Percentiles rank a stretch among this genome's conserved stretches.
Conservation (phyloP, 768 basidiomycete species). For the Boletus rex-veris region DNA sequence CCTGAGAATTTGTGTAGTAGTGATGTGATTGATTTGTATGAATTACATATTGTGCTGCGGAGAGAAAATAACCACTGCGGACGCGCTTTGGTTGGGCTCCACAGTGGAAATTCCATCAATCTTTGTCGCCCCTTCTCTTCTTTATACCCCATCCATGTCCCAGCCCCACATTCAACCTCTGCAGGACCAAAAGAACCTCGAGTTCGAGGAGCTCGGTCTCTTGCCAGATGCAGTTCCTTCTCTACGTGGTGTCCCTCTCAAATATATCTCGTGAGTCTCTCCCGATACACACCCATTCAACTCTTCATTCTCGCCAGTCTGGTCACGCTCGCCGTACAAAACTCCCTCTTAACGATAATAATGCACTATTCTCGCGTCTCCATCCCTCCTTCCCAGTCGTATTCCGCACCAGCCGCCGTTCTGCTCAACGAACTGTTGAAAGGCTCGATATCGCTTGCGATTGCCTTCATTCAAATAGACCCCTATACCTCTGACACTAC, state of each 20-base stretch:
- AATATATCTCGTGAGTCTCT: constrained; percentile 65
- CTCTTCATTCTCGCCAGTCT: constrained; percentile 42
- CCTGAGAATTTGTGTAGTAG: neutral
- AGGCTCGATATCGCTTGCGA: constrained; percentile 78
- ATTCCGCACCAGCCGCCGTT: constrained; percentile 93
- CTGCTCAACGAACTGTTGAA: constrained; percentile 94
- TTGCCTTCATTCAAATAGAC: constrained; percentile 73
- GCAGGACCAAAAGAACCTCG: constrained; percentile 32
- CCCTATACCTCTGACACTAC: constrained; percentile 28
- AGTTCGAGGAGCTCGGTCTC: constrained; percentile 46
- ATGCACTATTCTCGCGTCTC: constrained; percentile 96
- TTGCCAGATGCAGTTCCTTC: constrained; percentile 45
- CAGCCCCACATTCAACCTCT: constrained; percentile 11
- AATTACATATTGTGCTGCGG: constrained; percentile 17
- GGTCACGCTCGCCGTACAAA: constrained; percentile 87
- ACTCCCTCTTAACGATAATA: constrained; percentile 85
- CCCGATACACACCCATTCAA: constrained; percentile 2
- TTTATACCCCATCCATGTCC: constrained; percentile 31
- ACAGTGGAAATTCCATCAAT: neutral
- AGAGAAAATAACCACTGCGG: constrained; percentile 9
- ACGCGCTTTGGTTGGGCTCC: neutral
- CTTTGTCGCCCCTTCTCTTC: neutral
- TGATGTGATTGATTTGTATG: constrained; percentile 13
- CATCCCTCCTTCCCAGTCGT: constrained; percentile 66
- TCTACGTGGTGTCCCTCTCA: constrained; percentile 68